Base-by-base conservation (phyloP, 208 protist genomes). In the Trypanosoma platydactyli region DNA sequence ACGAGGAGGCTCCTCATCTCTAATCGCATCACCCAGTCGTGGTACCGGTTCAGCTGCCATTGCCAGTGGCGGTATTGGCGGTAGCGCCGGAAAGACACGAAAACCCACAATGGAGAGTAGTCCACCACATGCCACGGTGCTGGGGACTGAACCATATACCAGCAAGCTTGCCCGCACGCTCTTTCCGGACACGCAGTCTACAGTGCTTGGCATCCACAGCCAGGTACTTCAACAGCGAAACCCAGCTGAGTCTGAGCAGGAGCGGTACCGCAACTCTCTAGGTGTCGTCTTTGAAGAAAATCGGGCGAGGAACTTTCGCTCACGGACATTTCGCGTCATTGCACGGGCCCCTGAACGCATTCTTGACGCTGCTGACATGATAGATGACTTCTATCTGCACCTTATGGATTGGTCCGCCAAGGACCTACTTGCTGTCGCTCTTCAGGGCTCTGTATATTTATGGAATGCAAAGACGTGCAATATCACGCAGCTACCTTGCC, bases 351-450 rank as follows among this genome's bases (percentile, higher is more conserved):
- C 96, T 2, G 95, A 99, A 57, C 83, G 94, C 63, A 98, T 99
- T 45, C 80, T 99, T 1, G 98, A 99, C 76, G 98, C 98, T 25
- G 98, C 98, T 1, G 97, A 98, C 59, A 81, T 99, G 55, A 71
- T 97, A 51, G 98, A 99, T 65, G 98, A 99, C 86, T 99, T 98
- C 69, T 99, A 99, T 86, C 84, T 99, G 13, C 99, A 99, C 73
- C 79, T 99, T 7, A 84, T 99, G 3, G 98, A 99, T 81, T 99
- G 98, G 98, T 90, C 78, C 45, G 65, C 62, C 20, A 79, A 77
- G 24, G 82, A 94, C 57, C 55, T 97, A 6, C 76, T 99, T 11
- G 92, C 96, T 20, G 98, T 99, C 24, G 98, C 96, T 40, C 88
- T 99, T n/a, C 92, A 89, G 60, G 73, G 77, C 20, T 76, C 82